Evolutionary conservation across 2,329 filamentous ascomycete genomes (phyloP).

Genomic region (Fusarium sarcochroum): DNA sequence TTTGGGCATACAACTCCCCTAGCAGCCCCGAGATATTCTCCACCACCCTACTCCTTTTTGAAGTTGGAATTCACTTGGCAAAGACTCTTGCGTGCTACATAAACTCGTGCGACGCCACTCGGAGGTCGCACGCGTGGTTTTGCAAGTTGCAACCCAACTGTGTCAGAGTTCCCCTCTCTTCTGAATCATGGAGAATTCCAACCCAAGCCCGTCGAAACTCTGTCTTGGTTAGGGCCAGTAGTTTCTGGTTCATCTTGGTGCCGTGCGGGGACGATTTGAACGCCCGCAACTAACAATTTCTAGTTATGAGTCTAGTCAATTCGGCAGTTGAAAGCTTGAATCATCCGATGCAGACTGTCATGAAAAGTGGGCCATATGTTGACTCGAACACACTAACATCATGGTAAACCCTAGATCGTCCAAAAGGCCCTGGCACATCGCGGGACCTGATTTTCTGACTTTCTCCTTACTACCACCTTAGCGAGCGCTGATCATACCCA

Average conservation of each 20-base stretch:
- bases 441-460: not conserved
- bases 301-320: not conserved
- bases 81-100: not conserved
- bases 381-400: constrained; percentile 4
- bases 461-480: constrained; percentile 3
- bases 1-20: constrained; percentile 11
- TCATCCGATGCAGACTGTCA: not conserved
- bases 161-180: constrained; percentile 1
- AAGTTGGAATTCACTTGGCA: not conserved
- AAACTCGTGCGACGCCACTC: constrained; percentile 14
- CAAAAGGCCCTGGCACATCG: not conserved
- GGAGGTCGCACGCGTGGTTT: not conserved
- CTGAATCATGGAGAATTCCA: not conserved
- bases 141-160: not conserved
- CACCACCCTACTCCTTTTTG: constrained; percentile 1
- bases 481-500: constrained; percentile 20
- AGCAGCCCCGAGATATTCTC: constrained; percentile 17
- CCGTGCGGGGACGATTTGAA: not conserved
- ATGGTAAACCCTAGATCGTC: constrained; percentile 5
- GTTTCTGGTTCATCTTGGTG: not conserved
- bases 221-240: not conserved
- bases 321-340: constrained; percentile 4
- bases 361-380: not conserved
- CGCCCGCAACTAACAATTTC: constrained; percentile 2
- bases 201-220: no score